Conservation (phyloP, 2,329 filamentous ascomycete genomes). For the Exserohilum rostratum region DNA sequence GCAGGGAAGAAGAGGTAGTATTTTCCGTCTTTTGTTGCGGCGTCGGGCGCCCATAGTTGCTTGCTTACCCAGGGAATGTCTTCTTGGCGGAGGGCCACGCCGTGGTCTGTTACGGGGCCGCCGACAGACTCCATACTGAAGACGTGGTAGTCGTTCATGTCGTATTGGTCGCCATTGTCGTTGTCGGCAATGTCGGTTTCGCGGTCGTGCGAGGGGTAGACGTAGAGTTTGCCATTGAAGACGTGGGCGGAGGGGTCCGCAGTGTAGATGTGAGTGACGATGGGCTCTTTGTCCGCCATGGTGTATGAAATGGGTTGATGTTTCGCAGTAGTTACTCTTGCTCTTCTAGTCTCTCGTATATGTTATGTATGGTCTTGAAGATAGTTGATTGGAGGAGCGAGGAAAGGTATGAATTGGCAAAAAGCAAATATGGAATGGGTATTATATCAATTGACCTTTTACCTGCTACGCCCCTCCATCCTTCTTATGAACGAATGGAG, state of each 20-base stretch:
- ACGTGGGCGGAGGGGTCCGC: slow-evolving; percentile 82
- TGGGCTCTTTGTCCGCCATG: slow-evolving; percentile 58
- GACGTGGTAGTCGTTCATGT: slow-evolving; percentile 85
- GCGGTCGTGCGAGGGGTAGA: slow-evolving; percentile 82
- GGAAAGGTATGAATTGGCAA: background rate
- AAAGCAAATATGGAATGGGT: background rate
- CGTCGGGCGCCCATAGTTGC: slow-evolving; percentile 82
- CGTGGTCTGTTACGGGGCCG: slow-evolving; percentile 72
- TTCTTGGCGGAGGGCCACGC: slow-evolving; percentile 67
- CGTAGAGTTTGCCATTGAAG: slow-evolving; percentile 75
- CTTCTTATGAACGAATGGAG: slow-evolving; percentile 34
- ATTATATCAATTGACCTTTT: background rate
- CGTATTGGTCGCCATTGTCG: slow-evolving; percentile 85
- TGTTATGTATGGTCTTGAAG: background rate
- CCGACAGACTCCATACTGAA: slow-evolving; percentile 66
- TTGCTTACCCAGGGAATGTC: slow-evolving; percentile 79
- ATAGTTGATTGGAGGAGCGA: background rate
- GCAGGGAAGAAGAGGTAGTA: slow-evolving; percentile 82
- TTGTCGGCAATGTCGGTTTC: slow-evolving; percentile 77
- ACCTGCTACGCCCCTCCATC: slow-evolving; percentile 20
- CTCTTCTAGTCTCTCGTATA: background rate
- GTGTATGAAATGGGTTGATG: background rate
- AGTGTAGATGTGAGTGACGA: slow-evolving; percentile 78
- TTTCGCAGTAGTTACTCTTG: too few species aligned
- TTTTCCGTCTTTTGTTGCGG: slow-evolving; percentile 69